Percentiles rank a stretch among this genome's conserved stretches.
phyloP scores from a whole-genome alignment of 2,329 filamentous ascomycete species.

The Exophiala viscosa region DNA sequence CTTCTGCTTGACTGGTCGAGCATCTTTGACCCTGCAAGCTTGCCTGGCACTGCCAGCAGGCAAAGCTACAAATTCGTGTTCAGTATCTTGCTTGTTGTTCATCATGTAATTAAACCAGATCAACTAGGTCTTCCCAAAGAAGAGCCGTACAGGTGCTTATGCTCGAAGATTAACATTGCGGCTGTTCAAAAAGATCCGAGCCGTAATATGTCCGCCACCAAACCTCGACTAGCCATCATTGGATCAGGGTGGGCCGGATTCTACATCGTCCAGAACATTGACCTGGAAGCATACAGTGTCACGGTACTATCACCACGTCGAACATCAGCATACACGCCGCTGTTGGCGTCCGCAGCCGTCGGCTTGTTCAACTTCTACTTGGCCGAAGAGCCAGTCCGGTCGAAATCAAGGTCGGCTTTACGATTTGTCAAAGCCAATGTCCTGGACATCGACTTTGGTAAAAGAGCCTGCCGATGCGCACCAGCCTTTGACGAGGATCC shows the following conservation, averaged over 20 bases:
- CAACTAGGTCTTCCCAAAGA: too few relatives aligned
- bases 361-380: conserved; percentile 45
- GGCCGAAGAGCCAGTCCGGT: conserved; percentile 44
- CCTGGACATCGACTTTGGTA: conserved; percentile 37
- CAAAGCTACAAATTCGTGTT: too few relatives aligned
- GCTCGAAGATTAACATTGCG: too few relatives aligned
- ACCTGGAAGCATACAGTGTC: conserved; percentile 37
- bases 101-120: too few relatives aligned
- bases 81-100: too few relatives aligned
- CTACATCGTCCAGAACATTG: conserved; percentile 40
- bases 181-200: too few relatives aligned
- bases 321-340: conserved; percentile 44
- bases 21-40: too few relatives aligned
- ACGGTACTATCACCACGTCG: conserved; percentile 42
- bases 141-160: too few relatives aligned
- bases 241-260: conserved; percentile 44
- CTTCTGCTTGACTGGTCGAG: too few relatives aligned
- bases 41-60: too few relatives aligned
- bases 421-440: conserved; percentile 42
- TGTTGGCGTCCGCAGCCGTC: conserved; percentile 45
- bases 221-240: conserved; percentile 24
- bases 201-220: too few relatives aligned
- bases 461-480: conserved; percentile 35
- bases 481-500: conserved; percentile 34
- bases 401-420: conserved; percentile 31